phyloP scores from a whole-genome alignment of 139 green algal genomes.

The Chlamydomonas sp. region DNA sequence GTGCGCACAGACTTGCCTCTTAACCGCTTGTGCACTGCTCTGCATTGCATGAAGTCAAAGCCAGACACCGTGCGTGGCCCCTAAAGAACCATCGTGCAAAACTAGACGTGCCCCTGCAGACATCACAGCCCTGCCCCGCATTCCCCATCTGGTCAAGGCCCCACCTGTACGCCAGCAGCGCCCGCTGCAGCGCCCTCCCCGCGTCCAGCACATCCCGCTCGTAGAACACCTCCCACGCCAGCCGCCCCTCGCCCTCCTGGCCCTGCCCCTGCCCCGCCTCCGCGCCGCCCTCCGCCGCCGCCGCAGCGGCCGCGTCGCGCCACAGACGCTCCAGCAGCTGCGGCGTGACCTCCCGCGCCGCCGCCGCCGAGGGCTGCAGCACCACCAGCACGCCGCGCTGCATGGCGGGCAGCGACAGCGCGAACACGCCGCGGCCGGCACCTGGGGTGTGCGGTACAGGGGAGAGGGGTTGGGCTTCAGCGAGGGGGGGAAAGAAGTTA shows the following conservation, averaged over 20 bases:
- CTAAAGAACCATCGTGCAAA: neutral
- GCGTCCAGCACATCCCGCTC: slow-evolving; percentile 63
- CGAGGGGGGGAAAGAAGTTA: neutral
- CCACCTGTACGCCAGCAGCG: slow-evolving; percentile 45
- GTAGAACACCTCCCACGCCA: slow-evolving; percentile 73
- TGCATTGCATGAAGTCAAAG: too few species aligned
- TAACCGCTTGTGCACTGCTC: too few species aligned
- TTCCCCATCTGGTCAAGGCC: slow-evolving; percentile 25
- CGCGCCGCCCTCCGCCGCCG: neutral
- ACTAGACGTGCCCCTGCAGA: neutral
- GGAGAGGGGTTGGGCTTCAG: neutral
- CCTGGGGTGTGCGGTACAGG: neutral
- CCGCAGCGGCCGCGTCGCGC: slow-evolving; percentile 55
- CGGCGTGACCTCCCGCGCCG: slow-evolving; percentile 63
- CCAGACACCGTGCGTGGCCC: too few species aligned
- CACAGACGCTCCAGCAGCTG: slow-evolving; percentile 63
- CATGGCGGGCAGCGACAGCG: slow-evolving; percentile 64
- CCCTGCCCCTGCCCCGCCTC: slow-evolving; percentile 24
- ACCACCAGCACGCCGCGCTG: slow-evolving; percentile 67
- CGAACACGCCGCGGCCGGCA: slow-evolving; percentile 58
- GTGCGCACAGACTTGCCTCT: too few species aligned
- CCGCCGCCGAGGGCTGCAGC: slow-evolving; percentile 55
- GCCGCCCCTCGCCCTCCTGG: neutral
- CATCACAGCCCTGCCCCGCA: slow-evolving; percentile 21
- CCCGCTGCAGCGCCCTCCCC: slow-evolving; percentile 59